Evolutionary conservation across 2,329 filamentous ascomycete species (phyloP), one percentile per base, ranked within the genome.

Genomic region (Stagonosporopsis vannaccii): DNA sequence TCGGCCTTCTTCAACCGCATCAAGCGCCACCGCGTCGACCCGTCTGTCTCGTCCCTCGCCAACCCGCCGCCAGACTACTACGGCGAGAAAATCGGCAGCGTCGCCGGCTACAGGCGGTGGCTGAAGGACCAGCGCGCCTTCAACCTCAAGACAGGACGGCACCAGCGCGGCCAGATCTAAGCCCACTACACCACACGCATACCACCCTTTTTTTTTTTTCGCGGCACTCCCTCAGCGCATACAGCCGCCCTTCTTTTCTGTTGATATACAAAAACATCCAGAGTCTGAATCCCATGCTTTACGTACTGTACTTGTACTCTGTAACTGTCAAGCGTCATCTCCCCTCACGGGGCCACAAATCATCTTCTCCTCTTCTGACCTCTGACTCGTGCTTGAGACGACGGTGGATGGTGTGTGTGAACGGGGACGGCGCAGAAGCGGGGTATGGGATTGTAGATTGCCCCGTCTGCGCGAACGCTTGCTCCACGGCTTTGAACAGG

Each of bases 11-110:
- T 94, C 77, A 86, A 88, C 59, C 86, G 94, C 64, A 91, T 99
- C 78, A 95, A 93, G 82, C 91, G 89, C 77, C 90, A 95, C 80
- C 88, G 95, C 23, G 94, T 96, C 59, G 94, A 99, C 75, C 94
- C 95, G 3, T 90, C 88, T 15, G 89, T 90, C 50, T 96, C 92
- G 60, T 96, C 91, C 36, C 88, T 95, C 66, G 86, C 91, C 48
- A 98, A 98, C 80, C 95, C 95, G 17, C 91, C 97, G 1, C 93
- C 94, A 39, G 95, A 99, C 75, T 99, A 97, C 79, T 99, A 99
- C 72, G 95, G 95, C 69, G 95, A 99, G 81, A 98, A 97, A 84
- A 97, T 99, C 69, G 91, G 90, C 47, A 97, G 92, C 69, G 92
- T 98, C 20, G 84, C 88, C 50, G 93, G 91, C 42, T 99, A 98